Conservation (phyloP, 768 basidiomycete genomes). For the Tulasnella sp. region DNA sequence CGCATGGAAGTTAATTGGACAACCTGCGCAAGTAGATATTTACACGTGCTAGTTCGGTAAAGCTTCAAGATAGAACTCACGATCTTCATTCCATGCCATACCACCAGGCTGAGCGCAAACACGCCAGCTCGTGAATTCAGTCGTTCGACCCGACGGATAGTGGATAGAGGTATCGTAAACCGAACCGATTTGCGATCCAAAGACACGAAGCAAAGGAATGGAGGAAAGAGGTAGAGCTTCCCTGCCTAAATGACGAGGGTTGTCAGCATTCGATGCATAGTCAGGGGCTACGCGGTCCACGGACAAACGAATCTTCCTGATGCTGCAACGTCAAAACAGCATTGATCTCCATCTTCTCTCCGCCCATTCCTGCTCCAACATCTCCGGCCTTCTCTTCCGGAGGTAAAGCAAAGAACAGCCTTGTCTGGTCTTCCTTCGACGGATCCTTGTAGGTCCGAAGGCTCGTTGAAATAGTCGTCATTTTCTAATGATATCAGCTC, state of each 20-base stretch:
- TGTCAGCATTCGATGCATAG: constrained; percentile 3
- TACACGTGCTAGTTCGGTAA: constrained; percentile 5
- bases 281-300: constrained; percentile 40
- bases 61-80: constrained; percentile 47
- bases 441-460: constrained; percentile 91
- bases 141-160: constrained; percentile 88
- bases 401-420: constrained; percentile 85
- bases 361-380: constrained; percentile 29
- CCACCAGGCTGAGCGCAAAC: constrained; percentile 89
- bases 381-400: constrained; percentile 38
- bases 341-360: constrained; percentile 79
- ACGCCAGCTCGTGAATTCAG: constrained; percentile 91
- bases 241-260: constrained; percentile 61
- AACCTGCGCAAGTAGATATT: constrained; percentile 38
- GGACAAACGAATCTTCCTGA: constrained; percentile 90
- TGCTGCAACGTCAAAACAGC: constrained; percentile 81
- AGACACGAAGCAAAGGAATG: constrained; percentile 86
- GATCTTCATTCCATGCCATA: constrained; percentile 93
- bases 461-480: constrained; percentile 44
- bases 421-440: constrained; percentile 76
- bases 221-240: constrained; percentile 80
- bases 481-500: background rate
- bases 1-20: constrained; percentile 91
- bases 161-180: constrained; percentile 87
- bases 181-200: constrained; percentile 88